These are phyloP conservation scores for Flaveria floridana DNA, from an alignment of 140 eudicot genomes.

Conservation along the genomic window DNA sequence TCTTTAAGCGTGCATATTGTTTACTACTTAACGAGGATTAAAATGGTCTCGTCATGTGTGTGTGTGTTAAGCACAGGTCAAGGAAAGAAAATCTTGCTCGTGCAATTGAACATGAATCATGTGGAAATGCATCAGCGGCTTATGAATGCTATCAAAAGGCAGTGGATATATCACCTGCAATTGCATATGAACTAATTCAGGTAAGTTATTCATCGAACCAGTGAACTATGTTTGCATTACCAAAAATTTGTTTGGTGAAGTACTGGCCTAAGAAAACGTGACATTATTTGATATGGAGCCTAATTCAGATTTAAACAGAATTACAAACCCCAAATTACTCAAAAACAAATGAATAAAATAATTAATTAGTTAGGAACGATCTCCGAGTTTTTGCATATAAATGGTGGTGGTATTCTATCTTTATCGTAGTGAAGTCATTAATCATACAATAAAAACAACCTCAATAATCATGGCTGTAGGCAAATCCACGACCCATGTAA, in stretches of 20 bases:
- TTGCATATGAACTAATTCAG: slow-evolving; percentile 87
- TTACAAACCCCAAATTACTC: not conserved
- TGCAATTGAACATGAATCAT: slow-evolving; percentile 82
- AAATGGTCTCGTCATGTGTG: slow-evolving; percentile 1
- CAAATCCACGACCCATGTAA: not conserved
- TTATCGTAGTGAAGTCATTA: no score
- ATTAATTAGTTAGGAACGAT: no score
- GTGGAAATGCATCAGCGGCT: slow-evolving; percentile 84
- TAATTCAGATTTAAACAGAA: slow-evolving; percentile 9
- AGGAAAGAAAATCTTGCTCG: slow-evolving; percentile 91
- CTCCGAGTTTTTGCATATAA: slow-evolving; percentile 13
- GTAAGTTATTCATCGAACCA: slow-evolving; percentile 23
- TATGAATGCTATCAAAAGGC: slow-evolving; percentile 96
- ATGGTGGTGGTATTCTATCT: not conserved
- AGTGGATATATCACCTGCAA: slow-evolving; percentile 86
- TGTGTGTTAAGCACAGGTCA: slow-evolving; percentile 46
- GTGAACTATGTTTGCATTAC: not conserved
- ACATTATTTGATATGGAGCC: slow-evolving; percentile 10
- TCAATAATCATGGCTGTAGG: not conserved
- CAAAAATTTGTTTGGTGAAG: not conserved
- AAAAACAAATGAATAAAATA: no score
- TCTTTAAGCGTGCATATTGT: not conserved
- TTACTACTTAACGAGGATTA: not conserved
- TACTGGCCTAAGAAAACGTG: not conserved
- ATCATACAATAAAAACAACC: no score